phyloP scores from a whole-genome alignment of 306 rosid species.

The Ammopiptanthus mongolicus region DNA sequence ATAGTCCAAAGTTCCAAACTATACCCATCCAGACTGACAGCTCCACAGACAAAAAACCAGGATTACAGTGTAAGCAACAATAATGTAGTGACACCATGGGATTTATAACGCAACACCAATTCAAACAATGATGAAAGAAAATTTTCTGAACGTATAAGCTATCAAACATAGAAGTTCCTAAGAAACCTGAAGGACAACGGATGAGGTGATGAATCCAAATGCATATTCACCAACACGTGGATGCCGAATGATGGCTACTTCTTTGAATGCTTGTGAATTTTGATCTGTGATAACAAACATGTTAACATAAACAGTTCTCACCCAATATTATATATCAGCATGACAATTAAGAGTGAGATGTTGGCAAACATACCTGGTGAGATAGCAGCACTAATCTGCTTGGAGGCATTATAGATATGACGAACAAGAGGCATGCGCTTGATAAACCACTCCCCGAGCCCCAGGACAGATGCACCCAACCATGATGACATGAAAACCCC shows the following conservation, averaged over 20 bases:
- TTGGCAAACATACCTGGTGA: slow-evolving; percentile 68
- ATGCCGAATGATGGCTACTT: slow-evolving; percentile 96
- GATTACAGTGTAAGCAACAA: neutral
- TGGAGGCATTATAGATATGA: slow-evolving; percentile 89
- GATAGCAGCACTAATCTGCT: slow-evolving; percentile 95
- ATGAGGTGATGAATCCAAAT: slow-evolving; percentile 91
- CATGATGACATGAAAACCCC: slow-evolving; percentile 99
- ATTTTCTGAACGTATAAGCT: neutral
- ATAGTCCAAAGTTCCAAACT: neutral
- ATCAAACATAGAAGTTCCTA: neutral
- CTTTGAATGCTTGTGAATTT: slow-evolving; percentile 91
- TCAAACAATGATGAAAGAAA: neutral
- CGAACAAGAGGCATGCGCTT: slow-evolving; percentile 97
- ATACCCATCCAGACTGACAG: neutral
- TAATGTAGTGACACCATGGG: neutral
- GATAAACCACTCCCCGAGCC: slow-evolving; percentile 96
- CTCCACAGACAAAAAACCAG: neutral
- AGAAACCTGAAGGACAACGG: slow-evolving; percentile 82
- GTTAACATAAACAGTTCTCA: slow-evolving; percentile 10
- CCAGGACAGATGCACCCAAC: slow-evolving; percentile 97
- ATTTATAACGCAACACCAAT: neutral
- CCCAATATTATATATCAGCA: neutral
- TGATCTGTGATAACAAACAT: slow-evolving; percentile 50
- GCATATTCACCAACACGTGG: slow-evolving; percentile 99
- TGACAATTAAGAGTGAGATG: neutral